Evolutionary conservation across 164 flowering plant genomes (phyloP), one percentile per base, ranked within the genome.

Genomic region (Annona cherimola): DNA sequence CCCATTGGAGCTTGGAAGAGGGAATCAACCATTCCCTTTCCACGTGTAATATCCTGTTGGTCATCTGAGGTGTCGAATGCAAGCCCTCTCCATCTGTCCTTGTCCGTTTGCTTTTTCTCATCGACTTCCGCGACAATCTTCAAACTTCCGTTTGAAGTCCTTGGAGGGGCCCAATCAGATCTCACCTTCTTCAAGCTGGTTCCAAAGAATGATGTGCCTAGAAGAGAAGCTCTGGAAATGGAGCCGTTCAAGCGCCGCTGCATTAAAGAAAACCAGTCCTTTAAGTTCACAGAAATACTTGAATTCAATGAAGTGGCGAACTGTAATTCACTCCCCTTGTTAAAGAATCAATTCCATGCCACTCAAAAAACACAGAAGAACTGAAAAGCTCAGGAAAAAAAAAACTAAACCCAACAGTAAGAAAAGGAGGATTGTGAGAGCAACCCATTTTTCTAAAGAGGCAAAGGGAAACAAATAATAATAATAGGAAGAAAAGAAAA

Each of bases 31-130:
- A 83, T 73, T 66, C 90, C 88, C 73, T 85, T 87, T 40, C 88
- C 87, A 72, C 87, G 78, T 41, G 85, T 80, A 74, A 87, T 87
- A 77, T 87, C 90, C 69, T 87, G 90, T 59, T 85, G 90, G 69
- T 87, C 90, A 66, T 85, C 90, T 0, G 90, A 87, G 4, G 45
- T 75, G 77, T 85, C 90, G 45, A 16, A 67, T 18, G 75, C 84
- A 44, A 86, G 86, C 12, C 90, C 90, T 42, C 8, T 69, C 90
- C 88, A 87, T 71, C 61, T 82, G 80, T 87, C 90, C 78, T 80
- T 79, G 20, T 41, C 42, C 3, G 82, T 81, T 78, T 87, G 85
- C 79, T 81, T 77, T 5, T 20, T 43, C 66, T 81, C 86, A 19
- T 83, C 86, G 6, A 69, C 62, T 59, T 84, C 84, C 0, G 85